A percentile compares a stretch with the other conserved stretches of the same genome.
Conservation (phyloP, 2,329 filamentous ascomycete genomes). For the Madurella mycetomatis region DNA sequence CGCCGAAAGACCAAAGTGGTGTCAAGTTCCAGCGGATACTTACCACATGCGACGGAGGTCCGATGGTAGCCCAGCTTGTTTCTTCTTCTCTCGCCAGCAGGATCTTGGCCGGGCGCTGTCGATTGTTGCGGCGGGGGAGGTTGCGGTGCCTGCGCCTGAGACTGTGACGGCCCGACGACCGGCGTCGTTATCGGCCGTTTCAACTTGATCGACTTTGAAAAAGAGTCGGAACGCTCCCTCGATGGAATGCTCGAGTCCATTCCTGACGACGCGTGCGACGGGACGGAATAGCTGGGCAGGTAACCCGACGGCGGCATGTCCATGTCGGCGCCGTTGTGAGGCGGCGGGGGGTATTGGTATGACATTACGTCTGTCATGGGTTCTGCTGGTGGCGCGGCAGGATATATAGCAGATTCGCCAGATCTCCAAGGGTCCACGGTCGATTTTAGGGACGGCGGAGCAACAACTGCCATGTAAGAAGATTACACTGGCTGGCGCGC, state of each 20-base stretch:
- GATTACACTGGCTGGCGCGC: constrained; percentile 12
- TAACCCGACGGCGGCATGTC: constrained; percentile 39
- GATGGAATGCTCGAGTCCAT: constrained; percentile 33
- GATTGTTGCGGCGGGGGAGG: constrained; percentile 22
- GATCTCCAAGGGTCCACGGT: constrained; percentile 32
- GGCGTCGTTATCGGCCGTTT: constrained; percentile 50
- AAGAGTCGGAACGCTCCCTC: constrained; percentile 36
- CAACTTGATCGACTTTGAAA: constrained; percentile 37
- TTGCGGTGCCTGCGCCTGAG: constrained; percentile 29
- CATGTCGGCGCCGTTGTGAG: constrained; percentile 39
- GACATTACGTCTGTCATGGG: constrained; percentile 44
- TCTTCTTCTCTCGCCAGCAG: constrained; percentile 54
- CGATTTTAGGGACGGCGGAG: constrained; percentile 30
- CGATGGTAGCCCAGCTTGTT: constrained; percentile 96
- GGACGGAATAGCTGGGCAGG: constrained; percentile 29
- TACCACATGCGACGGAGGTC: constrained; percentile 92
- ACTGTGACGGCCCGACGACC: constrained; percentile 42
- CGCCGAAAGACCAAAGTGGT: neutral
- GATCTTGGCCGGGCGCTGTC: constrained; percentile 32
- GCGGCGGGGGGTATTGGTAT: constrained; percentile 45
- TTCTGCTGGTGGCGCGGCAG: constrained; percentile 27
- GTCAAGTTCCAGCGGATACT: constrained; percentile 40
- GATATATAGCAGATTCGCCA: constrained; percentile 29
- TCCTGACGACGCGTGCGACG: constrained; percentile 32
- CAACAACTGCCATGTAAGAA: constrained; percentile 34